Base-by-base conservation (phyloP, 441 rosid species). In the Manihot esculenta region DNA sequence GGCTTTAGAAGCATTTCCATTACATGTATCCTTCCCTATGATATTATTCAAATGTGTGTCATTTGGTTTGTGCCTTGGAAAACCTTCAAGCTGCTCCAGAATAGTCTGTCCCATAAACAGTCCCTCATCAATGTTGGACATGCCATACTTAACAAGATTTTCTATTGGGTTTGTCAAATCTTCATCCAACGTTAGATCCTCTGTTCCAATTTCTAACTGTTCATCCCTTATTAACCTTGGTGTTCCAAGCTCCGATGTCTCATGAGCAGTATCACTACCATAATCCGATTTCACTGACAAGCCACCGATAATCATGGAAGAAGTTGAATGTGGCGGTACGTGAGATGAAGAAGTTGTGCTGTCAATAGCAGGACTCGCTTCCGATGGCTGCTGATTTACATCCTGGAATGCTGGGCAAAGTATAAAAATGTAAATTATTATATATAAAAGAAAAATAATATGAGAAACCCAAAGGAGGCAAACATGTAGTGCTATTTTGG, bases 261-360 rank as follows among this genome's bases (percentile, higher is more conserved):
- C 98, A 84, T 90, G 89, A 75, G 88, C 92, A 75, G 93, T 88
- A 75, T 96, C 98, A 75, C 97, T 92, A 49, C 98, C 98, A 85
- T 86, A 86, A 79, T 96, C 99, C 44, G 99, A 96, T 67, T 88
- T 74, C 47, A 89, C 69, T 33, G 97, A 92, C 70, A 89, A 89
- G 84, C 88, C 74, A 23, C 86, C 91, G 51, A 82, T 81, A 79
- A 80, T 68, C 50, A 68, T 81, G 71, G 90, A 86, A 64, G 81
- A 70, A 75, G 88, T 85, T 75, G 88, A 83, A 73, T 74, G 59
- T 67, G 83, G 72, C 71, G 79, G 84, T 50, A 75, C 70, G 64
- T 76, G 76, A 69, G 83, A 75, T 21, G 89, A 79, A 20, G 83
- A 77, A 76, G 71, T 73, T 62, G 83, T 58, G 67, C 82, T 77